These are phyloP conservation scores for Penicillium angulare DNA, from an alignment of 495 filamentous ascomycete genomes.

Conservation along the genomic window DNA sequence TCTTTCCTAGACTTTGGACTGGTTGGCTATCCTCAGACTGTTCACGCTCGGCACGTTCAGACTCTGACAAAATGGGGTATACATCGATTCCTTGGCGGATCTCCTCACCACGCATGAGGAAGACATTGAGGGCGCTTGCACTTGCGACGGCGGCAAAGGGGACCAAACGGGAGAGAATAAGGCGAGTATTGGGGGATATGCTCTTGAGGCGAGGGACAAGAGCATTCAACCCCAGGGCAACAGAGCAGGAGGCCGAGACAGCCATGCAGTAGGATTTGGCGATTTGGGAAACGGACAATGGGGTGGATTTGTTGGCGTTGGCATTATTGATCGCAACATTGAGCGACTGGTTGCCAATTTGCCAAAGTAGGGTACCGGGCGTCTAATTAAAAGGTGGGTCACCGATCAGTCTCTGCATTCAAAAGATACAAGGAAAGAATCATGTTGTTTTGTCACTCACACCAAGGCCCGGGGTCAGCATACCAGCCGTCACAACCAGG, in stretches of 20 bases:
- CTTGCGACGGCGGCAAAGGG: slow-evolving; percentile 93
- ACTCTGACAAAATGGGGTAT: slow-evolving; percentile 64
- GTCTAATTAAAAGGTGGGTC: slow-evolving; percentile 62
- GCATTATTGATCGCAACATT: slow-evolving; percentile 97
- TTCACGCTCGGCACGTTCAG: slow-evolving; percentile 45
- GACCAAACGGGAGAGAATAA: slow-evolving; percentile 77
- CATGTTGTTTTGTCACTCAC: no score
- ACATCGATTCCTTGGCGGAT: slow-evolving; percentile 92
- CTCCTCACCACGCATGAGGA: slow-evolving; percentile 96
- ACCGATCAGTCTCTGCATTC: no score
- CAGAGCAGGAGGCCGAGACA: slow-evolving; percentile 87
- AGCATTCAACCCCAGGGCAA: slow-evolving; percentile 88
- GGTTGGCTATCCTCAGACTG: slow-evolving; percentile 48
- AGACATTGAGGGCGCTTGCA: slow-evolving; percentile 89
- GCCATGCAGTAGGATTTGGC: slow-evolving; percentile 88
- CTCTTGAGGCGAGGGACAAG: slow-evolving; percentile 81
- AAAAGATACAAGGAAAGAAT: no score
- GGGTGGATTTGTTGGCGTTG: slow-evolving; percentile 95
- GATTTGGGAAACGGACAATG: slow-evolving; percentile 75
- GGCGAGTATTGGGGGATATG: slow-evolving; percentile 67
- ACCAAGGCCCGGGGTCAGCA: slow-evolving; percentile 76
- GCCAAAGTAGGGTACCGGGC: slow-evolving; percentile 87
- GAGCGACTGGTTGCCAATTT: slow-evolving; percentile 93
- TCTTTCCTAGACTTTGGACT: slow-evolving; percentile 73
- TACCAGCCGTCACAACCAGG: slow-evolving; percentile 93